A percentile compares a stretch with the other conserved stretches of the same genome.
Evolutionary conservation across 176 grass and related monocot genomes (phyloP).

Genomic region (Ampelocalamus luodianensis): DNA sequence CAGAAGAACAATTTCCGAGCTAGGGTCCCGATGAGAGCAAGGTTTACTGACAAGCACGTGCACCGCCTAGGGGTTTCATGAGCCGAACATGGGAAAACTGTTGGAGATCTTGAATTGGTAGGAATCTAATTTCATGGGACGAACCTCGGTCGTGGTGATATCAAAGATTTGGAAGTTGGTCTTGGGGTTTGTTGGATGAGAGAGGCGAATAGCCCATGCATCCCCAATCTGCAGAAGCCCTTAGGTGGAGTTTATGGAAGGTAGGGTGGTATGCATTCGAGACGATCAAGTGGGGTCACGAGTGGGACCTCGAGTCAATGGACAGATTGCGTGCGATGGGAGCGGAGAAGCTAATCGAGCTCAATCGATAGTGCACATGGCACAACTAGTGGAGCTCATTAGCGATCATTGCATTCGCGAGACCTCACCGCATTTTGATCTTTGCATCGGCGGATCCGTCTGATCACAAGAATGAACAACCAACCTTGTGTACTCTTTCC

Average conservation of each 20-base stretch:
- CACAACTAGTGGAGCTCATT: slow-evolving; percentile 48
- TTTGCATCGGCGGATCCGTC: not conserved
- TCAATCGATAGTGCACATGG: slow-evolving; percentile 54
- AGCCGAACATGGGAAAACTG: slow-evolving; percentile 90
- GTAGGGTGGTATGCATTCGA: slow-evolving; percentile 55
- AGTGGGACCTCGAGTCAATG: slow-evolving; percentile 62
- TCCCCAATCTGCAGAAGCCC: slow-evolving; percentile 60
- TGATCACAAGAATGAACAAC: slow-evolving; percentile 29
- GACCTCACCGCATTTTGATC: not conserved
- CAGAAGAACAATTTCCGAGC: slow-evolving; percentile 92
- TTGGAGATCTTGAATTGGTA: slow-evolving; percentile 77
- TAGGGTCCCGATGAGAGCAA: slow-evolving; percentile 58
- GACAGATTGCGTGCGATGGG: slow-evolving; percentile 53
- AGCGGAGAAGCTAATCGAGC: slow-evolving; percentile 51
- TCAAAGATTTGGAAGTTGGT: slow-evolving; percentile 71
- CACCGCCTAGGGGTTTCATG: slow-evolving; percentile 70
- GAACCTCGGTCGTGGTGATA: slow-evolving; percentile 71
- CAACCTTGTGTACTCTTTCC: not conserved
- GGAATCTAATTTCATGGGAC: slow-evolving; percentile 86
- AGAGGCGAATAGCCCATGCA: slow-evolving; percentile 63
- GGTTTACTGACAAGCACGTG: slow-evolving; percentile 58
- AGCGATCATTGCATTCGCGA: not conserved
- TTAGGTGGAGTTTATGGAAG: slow-evolving; percentile 53
- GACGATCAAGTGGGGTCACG: slow-evolving; percentile 73
- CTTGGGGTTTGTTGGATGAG: slow-evolving; percentile 64